Evolutionary conservation across 225 moss, liverwort and hornwort species (phyloP).

Genomic region (Sphagnum contortum): DNA sequence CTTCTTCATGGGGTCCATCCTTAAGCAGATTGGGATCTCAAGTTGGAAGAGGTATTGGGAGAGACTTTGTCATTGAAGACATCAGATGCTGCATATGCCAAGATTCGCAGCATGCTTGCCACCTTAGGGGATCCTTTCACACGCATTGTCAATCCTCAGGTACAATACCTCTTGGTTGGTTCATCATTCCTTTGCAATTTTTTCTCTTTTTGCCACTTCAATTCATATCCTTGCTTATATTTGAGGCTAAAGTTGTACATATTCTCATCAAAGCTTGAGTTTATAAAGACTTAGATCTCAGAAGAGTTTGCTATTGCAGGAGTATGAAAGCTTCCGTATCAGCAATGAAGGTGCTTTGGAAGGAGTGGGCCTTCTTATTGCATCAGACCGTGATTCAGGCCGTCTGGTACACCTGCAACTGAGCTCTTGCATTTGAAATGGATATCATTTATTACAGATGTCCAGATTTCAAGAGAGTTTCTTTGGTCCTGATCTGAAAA

Average conservation of each 20-base stretch:
- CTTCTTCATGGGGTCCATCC: not conserved
- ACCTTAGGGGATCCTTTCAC: constrained; percentile 93
- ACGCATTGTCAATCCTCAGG: constrained; percentile 86
- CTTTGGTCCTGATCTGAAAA: no score
- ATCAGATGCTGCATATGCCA: constrained; percentile 70
- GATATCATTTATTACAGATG: no score
- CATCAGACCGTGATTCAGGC: constrained; percentile 79
- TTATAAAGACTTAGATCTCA: no score
- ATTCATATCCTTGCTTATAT: not conserved
- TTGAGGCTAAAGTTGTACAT: no score
- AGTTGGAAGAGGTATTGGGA: constrained; percentile 56
- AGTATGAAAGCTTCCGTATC: constrained; percentile 87
- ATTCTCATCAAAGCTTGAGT: no score
- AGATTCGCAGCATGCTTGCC: constrained; percentile 78
- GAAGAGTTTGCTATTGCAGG: constrained; percentile 23
- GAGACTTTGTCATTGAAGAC: constrained; percentile 59
- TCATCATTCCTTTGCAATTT: not conserved
- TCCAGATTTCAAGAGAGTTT: not conserved
- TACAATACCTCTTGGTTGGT: constrained; percentile 5
- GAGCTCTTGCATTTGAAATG: no score
- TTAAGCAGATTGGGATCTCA: constrained; percentile 72
- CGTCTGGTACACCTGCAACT: constrained; percentile 53
- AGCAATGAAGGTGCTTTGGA: constrained; percentile 93
- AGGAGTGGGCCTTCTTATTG: constrained; percentile 90
- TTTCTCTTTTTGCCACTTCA: not conserved